Conservation (phyloP, 352 stramenopile genomes). For the Phytopythium cucurbitacearum region DNA sequence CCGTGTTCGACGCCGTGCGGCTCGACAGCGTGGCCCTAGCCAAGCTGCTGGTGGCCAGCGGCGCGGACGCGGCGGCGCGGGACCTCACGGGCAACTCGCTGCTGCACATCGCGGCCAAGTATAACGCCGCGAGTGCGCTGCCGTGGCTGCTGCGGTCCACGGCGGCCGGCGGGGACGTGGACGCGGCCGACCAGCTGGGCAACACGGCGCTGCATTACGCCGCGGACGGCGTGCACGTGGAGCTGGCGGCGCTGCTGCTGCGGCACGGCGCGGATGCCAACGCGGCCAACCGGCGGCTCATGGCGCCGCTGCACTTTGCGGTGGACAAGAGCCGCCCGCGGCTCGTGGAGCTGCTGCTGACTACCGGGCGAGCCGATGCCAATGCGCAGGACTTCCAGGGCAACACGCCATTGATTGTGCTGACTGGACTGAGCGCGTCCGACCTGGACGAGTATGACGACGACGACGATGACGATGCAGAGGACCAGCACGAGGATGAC, state of each 20-base stretch:
- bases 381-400: conserved; percentile 20
- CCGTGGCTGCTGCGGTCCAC: conserved; percentile 9
- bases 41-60: conserved; percentile 21
- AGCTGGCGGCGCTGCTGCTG: conserved; percentile 11
- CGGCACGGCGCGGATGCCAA: conserved; percentile 18
- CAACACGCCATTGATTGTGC: conserved; percentile 20
- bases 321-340: conserved; percentile 18
- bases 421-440: conserved; percentile 18
- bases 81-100: conserved; percentile 23
- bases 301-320: conserved; percentile 18
- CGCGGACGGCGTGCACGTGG: conserved; percentile 13
- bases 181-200: conserved; percentile 17
- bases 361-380: conserved; percentile 19
- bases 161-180: conserved; percentile 17
- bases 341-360: conserved; percentile 20
- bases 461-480: conserved; percentile 1
- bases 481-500: neutral
- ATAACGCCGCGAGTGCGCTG: conserved; percentile 12
- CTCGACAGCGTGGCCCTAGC: conserved; percentile 18
- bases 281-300: conserved; percentile 14
- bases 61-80: conserved; percentile 10
- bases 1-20: conserved; percentile 20
- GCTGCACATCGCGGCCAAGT: conserved; percentile 33
- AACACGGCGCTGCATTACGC: conserved; percentile 34
- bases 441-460: conserved; percentile 21